Percentiles rank a stretch among this genome's conserved stretches.
Evolutionary conservation across 2,329 filamentous ascomycete species (phyloP).

Genomic region (Bertia moriformis): DNA sequence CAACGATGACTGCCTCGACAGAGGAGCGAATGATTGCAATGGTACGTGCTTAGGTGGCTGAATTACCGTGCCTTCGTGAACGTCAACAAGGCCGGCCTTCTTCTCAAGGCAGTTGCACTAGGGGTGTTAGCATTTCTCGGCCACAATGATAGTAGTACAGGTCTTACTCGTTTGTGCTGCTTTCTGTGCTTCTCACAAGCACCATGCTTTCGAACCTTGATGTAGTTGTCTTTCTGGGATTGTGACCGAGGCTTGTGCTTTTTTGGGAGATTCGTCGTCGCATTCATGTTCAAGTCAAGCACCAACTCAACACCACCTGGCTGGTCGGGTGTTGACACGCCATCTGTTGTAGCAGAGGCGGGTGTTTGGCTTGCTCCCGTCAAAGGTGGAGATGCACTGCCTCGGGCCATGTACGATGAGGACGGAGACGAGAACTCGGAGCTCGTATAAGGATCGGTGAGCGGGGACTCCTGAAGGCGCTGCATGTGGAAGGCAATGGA

Average conservation of each 20-base stretch:
- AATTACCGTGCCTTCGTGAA: too few species aligned
- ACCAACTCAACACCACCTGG: slow-evolving; percentile 16
- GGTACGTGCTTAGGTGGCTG: too few species aligned
- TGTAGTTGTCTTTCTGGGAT: slow-evolving; percentile 24
- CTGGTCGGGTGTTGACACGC: slow-evolving; percentile 5
- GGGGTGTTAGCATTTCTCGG: background rate
- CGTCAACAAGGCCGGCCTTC: too few species aligned
- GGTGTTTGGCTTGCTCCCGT: background rate
- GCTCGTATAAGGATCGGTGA: slow-evolving; percentile 10
- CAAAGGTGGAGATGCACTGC: slow-evolving; percentile 3
- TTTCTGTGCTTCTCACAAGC: slow-evolving; percentile 25
- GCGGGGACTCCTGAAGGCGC: slow-evolving; percentile 14
- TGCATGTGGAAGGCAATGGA: slow-evolving; percentile 23
- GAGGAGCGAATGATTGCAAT: too few species aligned
- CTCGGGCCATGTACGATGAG: slow-evolving; percentile 6
- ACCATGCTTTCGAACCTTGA: slow-evolving; percentile 22
- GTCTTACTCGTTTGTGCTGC: slow-evolving; percentile 22
- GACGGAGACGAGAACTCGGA: slow-evolving; percentile 16
- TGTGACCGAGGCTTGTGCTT: slow-evolving; percentile 23
- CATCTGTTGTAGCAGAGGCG: background rate
- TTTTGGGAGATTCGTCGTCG: slow-evolving; percentile 20
- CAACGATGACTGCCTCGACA: too few species aligned
- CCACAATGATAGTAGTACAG: background rate
- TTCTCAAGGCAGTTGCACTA: slow-evolving; percentile 24
- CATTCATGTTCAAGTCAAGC: slow-evolving; percentile 25